Evolutionary conservation across 1,139 yeast species (phyloP), one percentile per base, ranked within the genome.

Genomic region (Saccharomyces uvarum): DNA sequence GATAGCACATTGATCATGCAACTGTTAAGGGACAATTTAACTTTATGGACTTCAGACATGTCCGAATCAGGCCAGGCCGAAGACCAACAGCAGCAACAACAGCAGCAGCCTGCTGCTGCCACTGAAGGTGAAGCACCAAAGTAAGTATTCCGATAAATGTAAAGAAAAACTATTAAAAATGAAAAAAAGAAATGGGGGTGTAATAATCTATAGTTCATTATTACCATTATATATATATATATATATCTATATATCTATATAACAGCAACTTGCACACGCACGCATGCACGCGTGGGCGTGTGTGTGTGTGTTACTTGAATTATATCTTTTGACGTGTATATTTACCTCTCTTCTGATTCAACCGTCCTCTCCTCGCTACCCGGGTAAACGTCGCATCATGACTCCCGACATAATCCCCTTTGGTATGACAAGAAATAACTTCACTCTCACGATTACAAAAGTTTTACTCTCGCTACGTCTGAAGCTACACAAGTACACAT

Each of bases 1-100:
- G 99, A 93, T 76, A 90, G 97, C 61, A 91, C 98, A 66, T 83
- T 93, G 75, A 93, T 93, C 73, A 93, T 93, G 98, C 98, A 93
- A 82, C 84, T 93, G 75, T 83, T 93, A 75, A 88, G 97, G 78
- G 98, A 93, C 78, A 93, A 93, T 83, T 82, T 93, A 78, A 91
- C 98, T 66, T 84, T 91, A 78, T 93, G 99, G 99, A 91, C 97
- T 65, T 83, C 87, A 53, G 98, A 91, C 73, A 88, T 89, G 88
- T 84, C 95, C 56, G 97, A 89, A 75, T 84, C 90, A 61, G 90
- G 82, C 59, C 82, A 79, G 65, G 82, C 78, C 57, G 81, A 79
- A 49, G 62, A 60, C 52, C 62, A 59, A 51, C 64, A 59, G 53
- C 57, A 49, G 33, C 58, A 16, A 49, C 57, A 55, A 29, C 59